Evolutionary conservation across 2,329 filamentous ascomycete species (phyloP), one percentile per base, ranked within the genome.

Genomic region (Exophiala spinifera): DNA sequence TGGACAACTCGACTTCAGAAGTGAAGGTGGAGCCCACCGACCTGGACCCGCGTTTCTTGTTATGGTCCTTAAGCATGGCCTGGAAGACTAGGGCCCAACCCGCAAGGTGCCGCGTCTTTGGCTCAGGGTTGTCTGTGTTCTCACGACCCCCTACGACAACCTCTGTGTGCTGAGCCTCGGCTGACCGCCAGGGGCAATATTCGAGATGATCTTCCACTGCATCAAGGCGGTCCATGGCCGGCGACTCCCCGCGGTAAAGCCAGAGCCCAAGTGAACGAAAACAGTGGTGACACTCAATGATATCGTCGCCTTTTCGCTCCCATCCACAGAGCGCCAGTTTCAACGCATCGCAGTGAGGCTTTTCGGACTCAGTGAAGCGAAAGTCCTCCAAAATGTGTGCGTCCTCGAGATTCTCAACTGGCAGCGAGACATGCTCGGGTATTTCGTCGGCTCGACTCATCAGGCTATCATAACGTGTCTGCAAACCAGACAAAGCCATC

Each of bases 231-330:
- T 87, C 80, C 64, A 83, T 81, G 70, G 86, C 91, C 69, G 85
- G 86, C 65, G 85, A 87, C 8, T 60, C 51, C 34, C 60, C 60
- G 17, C 61, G 55, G 69, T 95, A 97, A 76, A 99, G 87, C 94
- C 94, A 99, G 1, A 99, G 78, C 0, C 94, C 94, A 0, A 97
- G 77, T 1, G 91, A 84, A 55, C 94, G 85, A 66, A 95, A 88
- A 68, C 94, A 99, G 17, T 89, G 88, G 55, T 86, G 81, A 70
- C 94, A 99, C 3, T 84, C 85, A 4, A 88, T 85, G 14, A 92
- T 82, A 56, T 89, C 68, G 23, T 67, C 63, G 31, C 65, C 68
- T 49, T 72, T 72, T 37, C 86, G 83, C 19, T 89, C 83, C 88
- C 89, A 92, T 31, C 89, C 89, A 55, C 87, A 81, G 17, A 91